Evolutionary conservation across 2,329 filamentous ascomycete genomes (phyloP).

Genomic region (Tolypocladium capitatum): DNA sequence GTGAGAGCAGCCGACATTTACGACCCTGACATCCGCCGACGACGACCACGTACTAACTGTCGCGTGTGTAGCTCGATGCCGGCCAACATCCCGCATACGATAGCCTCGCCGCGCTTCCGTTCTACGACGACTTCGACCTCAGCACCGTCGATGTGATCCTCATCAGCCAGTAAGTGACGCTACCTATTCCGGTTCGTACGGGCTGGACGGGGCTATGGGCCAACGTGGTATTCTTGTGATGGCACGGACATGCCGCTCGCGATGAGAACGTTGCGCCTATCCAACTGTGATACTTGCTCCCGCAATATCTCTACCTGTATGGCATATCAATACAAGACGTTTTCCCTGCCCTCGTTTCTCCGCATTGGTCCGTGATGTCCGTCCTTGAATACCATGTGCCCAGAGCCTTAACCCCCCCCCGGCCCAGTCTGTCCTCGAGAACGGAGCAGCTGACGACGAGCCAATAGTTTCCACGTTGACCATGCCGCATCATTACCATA

Average conservation of each 20-base stretch:
- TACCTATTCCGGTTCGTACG: background rate
- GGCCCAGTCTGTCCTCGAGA: background rate
- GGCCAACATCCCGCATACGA: slow-evolving; percentile 96
- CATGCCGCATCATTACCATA: slow-evolving; percentile 98
- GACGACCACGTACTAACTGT: background rate
- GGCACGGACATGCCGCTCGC: slow-evolving; percentile 2
- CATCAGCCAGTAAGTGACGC: slow-evolving; percentile 84
- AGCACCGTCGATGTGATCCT: slow-evolving; percentile 94
- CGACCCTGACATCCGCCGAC: background rate
- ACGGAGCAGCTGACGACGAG: slow-evolving; percentile 2
- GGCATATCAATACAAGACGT: slow-evolving; percentile 26
- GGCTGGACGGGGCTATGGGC: background rate
- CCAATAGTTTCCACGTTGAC: slow-evolving; percentile 82
- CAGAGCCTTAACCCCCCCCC: background rate
- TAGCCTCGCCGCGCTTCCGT: slow-evolving; percentile 81
- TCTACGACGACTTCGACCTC: slow-evolving; percentile 97
- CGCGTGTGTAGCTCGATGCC: slow-evolving; percentile 62
- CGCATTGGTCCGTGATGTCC: slow-evolving; percentile 5
- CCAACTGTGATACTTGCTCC: background rate
- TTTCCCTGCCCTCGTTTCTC: slow-evolving; percentile 1
- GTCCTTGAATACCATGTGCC: background rate
- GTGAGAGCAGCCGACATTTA: slow-evolving; percentile 29
- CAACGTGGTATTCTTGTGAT: slow-evolving; percentile 1
- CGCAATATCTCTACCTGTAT: slow-evolving; percentile 12
- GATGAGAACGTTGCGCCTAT: background rate